phyloP scores from a whole-genome alignment of 1,284 basidiomycete genomes.

The Irpex lacteus region DNA sequence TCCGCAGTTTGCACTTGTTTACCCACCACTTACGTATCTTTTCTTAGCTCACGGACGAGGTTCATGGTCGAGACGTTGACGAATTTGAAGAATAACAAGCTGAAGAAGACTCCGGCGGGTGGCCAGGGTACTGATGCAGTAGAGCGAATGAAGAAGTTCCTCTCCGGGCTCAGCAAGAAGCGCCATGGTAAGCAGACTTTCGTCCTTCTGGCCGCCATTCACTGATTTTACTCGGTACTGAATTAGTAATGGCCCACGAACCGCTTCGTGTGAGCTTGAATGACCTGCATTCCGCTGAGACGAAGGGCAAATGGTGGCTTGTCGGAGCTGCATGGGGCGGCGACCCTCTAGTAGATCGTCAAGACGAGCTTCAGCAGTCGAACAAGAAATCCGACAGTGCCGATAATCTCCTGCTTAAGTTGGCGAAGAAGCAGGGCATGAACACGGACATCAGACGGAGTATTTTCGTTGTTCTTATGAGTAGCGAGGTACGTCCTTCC shows the following conservation, averaged over 20 bases:
- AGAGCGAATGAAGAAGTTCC: slow-evolving; percentile 83
- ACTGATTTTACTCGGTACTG: not conserved
- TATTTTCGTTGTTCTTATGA: slow-evolving; percentile 93
- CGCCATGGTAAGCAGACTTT: slow-evolving; percentile 54
- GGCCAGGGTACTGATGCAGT: slow-evolving; percentile 72
- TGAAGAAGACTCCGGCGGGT: slow-evolving; percentile 53
- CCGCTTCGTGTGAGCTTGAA: slow-evolving; percentile 79
- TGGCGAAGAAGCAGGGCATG: slow-evolving; percentile 96
- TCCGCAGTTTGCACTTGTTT: not conserved
- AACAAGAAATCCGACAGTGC: slow-evolving; percentile 28
- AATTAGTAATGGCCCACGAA: slow-evolving; percentile 75
- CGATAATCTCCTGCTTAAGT: slow-evolving; percentile 61
- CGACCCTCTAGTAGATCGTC: slow-evolving; percentile 78
- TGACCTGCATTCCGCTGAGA: slow-evolving; percentile 85
- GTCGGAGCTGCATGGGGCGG: slow-evolving; percentile 97
- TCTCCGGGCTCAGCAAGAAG: slow-evolving; percentile 74
- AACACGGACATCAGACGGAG: slow-evolving; percentile 93
- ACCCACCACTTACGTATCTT: not conserved
- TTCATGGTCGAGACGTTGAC: slow-evolving; percentile 94
- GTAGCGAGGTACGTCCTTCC: slow-evolving; percentile 75
- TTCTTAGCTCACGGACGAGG: slow-evolving; percentile 69
- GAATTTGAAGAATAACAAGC: slow-evolving; percentile 89
- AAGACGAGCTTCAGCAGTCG: slow-evolving; percentile 33
- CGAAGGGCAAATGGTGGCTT: slow-evolving; percentile 98
- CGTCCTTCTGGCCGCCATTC: not conserved